These are phyloP conservation scores for Viola odorata DNA, from an alignment of 345 rosid species.

Conservation along the genomic window DNA sequence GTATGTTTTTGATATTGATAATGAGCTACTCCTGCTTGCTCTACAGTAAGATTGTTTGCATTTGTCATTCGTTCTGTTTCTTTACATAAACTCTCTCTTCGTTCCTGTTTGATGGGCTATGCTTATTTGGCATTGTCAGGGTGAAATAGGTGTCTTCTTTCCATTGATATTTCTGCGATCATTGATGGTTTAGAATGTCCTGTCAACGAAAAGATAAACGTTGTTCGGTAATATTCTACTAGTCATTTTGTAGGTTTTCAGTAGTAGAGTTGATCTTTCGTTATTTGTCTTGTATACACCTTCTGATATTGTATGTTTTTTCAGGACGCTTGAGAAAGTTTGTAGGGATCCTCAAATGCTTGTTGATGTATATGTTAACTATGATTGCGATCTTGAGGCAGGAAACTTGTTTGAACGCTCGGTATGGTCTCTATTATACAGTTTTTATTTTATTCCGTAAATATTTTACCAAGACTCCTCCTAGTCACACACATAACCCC, in stretches of 20 bases:
- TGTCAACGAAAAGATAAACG: slow-evolving; percentile 72
- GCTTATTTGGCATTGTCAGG: no score
- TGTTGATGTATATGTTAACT: slow-evolving; percentile 92
- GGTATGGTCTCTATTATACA: slow-evolving; percentile 48
- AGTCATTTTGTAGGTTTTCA: slow-evolving; percentile 17
- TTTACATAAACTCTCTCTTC: no score
- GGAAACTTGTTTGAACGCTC: slow-evolving; percentile 97
- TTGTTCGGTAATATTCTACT: slow-evolving; percentile 59
- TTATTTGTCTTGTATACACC: slow-evolving; percentile 10
- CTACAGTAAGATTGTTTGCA: no score
- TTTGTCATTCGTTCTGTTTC: no score
- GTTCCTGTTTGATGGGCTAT: no score
- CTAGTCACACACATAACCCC: not conserved
- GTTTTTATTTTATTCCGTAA: no score
- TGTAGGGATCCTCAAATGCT: slow-evolving; percentile 97
- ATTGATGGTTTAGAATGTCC: slow-evolving; percentile 77
- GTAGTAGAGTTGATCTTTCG: slow-evolving; percentile 8
- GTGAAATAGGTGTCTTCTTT: no score
- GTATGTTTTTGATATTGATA: no score
- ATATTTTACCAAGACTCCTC: no score
- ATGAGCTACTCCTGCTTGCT: no score
- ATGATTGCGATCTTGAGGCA: slow-evolving; percentile 97
- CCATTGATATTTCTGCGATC: no score
- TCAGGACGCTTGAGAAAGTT: slow-evolving; percentile 91
- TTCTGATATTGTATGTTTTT: slow-evolving; percentile 11